These are phyloP conservation scores for Lachnellula occidentalis DNA, from an alignment of 2,329 filamentous ascomycete species.

Conservation along the genomic window DNA sequence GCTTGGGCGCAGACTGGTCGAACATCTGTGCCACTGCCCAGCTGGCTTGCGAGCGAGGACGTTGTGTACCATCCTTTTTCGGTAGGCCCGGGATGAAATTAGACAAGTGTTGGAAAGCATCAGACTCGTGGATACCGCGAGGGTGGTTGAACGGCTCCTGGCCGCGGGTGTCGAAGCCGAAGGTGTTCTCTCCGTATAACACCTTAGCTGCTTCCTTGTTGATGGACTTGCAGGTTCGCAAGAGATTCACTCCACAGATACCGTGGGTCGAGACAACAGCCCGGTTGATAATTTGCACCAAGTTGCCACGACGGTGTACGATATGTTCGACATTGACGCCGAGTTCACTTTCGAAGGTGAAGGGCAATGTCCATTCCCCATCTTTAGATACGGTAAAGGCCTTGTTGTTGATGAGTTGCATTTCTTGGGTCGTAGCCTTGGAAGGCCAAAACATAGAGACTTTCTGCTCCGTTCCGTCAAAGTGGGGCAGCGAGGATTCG, in stretches of 20 bases:
- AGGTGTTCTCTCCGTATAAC: conserved; percentile 5
- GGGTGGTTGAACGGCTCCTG: neutral
- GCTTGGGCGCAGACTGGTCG: neutral
- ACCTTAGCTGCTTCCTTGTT: neutral
- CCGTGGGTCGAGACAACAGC: neutral
- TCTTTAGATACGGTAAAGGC: neutral
- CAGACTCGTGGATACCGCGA: neutral
- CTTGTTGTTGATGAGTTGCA: neutral
- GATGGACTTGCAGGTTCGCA: conserved; percentile 1
- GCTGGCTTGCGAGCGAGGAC: neutral
- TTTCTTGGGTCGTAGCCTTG: too few relatives aligned
- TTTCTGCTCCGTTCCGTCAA: neutral
- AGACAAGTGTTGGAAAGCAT: neutral
- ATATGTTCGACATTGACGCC: neutral
- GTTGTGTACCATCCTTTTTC: neutral
- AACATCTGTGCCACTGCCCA: neutral
- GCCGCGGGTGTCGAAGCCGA: conserved; percentile 4
- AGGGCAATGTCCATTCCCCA: neutral
- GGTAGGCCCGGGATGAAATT: neutral
- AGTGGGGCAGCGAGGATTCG: neutral
- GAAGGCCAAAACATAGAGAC: too few relatives aligned
- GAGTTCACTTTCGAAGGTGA: neutral
- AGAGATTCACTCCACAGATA: neutral
- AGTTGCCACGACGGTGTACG: neutral
- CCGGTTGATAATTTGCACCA: neutral